These are phyloP conservation scores for Casuarina equisetifolia DNA, from an alignment of 306 rosid genomes.

Conservation along the genomic window DNA sequence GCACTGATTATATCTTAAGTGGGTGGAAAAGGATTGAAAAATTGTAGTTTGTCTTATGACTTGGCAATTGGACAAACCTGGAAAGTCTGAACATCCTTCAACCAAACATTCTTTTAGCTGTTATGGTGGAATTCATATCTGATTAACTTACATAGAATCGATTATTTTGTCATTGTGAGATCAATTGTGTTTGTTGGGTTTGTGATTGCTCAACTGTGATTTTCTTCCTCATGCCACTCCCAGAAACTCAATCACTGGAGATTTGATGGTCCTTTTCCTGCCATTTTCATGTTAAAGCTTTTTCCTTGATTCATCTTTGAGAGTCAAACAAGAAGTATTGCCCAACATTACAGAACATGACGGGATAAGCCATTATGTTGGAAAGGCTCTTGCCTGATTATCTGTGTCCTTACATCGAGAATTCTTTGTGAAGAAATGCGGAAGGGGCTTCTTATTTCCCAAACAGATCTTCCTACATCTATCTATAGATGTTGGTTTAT, in stretches of 20 bases:
- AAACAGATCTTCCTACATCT: too few relatives aligned
- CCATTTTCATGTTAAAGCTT: background rate
- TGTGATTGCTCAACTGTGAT: background rate
- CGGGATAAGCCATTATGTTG: too few relatives aligned
- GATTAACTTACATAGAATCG: background rate
- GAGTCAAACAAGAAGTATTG: background rate
- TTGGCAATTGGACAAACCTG: background rate
- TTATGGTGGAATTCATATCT: background rate
- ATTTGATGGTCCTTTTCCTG: background rate
- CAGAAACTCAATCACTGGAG: background rate
- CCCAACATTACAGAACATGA: too few relatives aligned
- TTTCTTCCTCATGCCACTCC: background rate
- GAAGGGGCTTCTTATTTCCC: too few relatives aligned
- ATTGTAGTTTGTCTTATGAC: background rate
- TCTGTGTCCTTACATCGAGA: too few relatives aligned
- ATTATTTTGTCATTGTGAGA: background rate
- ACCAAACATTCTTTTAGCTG: background rate
- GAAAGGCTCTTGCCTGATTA: too few relatives aligned
- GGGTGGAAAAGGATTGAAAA: background rate
- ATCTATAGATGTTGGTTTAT: too few relatives aligned
- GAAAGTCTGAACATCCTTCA: background rate
- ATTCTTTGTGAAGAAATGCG: too few relatives aligned
- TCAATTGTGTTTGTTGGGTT: background rate
- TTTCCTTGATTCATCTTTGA: background rate
- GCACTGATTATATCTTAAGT: background rate